A percentile compares a stretch with the other conserved stretches of the same genome.
These are phyloP conservation scores for Geranium incanum DNA, from an alignment of 441 rosid genomes.

Conservation along the genomic window DNA sequence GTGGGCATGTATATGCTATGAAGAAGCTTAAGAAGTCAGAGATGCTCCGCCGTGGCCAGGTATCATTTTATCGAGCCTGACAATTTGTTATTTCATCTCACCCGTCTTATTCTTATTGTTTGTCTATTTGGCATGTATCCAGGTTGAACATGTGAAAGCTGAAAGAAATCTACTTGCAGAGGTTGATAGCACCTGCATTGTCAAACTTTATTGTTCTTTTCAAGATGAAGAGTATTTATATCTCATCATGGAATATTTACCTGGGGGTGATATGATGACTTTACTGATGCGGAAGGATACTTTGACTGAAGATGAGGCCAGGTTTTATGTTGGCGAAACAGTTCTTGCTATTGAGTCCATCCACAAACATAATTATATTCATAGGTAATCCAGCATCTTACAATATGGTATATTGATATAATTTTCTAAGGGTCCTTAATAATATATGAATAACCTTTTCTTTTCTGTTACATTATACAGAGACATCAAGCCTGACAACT, in stretches of 20 bases:
- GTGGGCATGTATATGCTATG: constrained; percentile 20
- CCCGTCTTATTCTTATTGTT: background rate
- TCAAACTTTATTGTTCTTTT: constrained; percentile 13
- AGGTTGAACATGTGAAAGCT: constrained; percentile 28
- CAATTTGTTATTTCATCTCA: background rate
- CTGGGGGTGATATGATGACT: background rate
- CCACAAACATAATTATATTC: constrained; percentile 28
- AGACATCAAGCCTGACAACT: constrained; percentile 28
- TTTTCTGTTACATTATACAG: constrained; percentile 6
- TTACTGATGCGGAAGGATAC: constrained; percentile 29
- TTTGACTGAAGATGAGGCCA: constrained; percentile 23
- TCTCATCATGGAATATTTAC: constrained; percentile 15
- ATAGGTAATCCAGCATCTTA: constrained; percentile 15
- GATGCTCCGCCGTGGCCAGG: constrained; percentile 29
- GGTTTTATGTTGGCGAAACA: constrained; percentile 25
- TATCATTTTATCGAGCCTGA: background rate
- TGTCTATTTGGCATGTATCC: background rate
- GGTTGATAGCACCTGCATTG: constrained; percentile 20
- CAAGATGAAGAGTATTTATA: constrained; percentile 21
- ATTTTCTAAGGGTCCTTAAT: background rate
- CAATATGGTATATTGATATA: background rate
- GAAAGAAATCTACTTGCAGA: constrained; percentile 21
- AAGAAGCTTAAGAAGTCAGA: constrained; percentile 13
- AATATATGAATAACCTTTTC: background rate
- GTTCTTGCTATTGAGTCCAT: constrained; percentile 30